Evolutionary conservation across 495 filamentous ascomycete genomes (phyloP), one percentile per base, ranked within the genome.

Genomic region (Xylaria venustula): DNA sequence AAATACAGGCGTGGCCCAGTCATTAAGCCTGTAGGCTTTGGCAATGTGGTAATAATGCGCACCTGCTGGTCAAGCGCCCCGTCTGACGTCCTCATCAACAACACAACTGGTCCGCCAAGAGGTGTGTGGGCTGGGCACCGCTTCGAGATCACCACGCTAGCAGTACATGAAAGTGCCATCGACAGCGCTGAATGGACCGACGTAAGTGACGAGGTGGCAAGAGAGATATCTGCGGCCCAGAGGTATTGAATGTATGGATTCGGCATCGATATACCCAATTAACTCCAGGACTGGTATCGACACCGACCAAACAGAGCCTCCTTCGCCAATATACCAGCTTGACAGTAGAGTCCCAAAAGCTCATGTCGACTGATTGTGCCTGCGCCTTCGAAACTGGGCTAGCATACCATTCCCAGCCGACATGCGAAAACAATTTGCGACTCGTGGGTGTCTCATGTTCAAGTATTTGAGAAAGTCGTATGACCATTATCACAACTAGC

Each of bases 91-190:
- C 12, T 6, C 14, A 64, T 65, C 11, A 4, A 32, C 0, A 40
- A 55, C 28, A 49, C 25, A 2, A 15, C 36, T 9, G 60, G 60
- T 45, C 42, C 60, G 9, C 36, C 26, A 0, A 62, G 63, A 36
- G 69, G 65, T 8, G 50, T 63, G 42, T 72, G 65, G 70, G 70
- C 65, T 36, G 67, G 67, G 7, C 62, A 72, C 54, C 12, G 49
- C 6, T 65, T 65, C 26, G 59, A 62, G 30, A 65, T 62, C 9
- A 60, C 49, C 0, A 63, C 62, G 1, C 34, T 68, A 11, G 9
- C 57, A 6, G 64, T 17, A 47, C 66, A 68, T 25, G 37, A 26
- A 12, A 46, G 22, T 26, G 26, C 28, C 8, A 61, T 48, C 1
- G 7, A 30, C 3, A 32, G 37, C 28, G 58, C 26, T 4, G 37